Base-by-base conservation (phyloP, 2,329 filamentous ascomycete species). In the Chaetomiaceae sp. region DNA sequence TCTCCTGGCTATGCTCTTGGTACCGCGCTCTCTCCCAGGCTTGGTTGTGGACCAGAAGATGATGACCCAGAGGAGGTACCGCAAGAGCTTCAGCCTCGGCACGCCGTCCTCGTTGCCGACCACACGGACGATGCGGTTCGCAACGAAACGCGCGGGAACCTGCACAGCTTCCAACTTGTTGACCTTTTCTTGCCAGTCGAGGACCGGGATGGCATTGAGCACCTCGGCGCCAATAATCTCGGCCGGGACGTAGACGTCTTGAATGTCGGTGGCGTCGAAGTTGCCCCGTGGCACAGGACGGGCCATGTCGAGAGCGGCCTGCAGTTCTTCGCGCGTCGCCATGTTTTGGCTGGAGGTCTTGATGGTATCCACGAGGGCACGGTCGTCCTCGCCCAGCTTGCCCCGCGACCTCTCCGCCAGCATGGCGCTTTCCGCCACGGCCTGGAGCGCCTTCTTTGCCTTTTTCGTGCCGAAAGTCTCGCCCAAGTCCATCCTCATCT, bases 381-480 rank as follows among this genome's bases (percentile, higher is more conserved):
- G 70, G 41, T 81, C 75, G 3, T 78, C 74, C 31, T 76, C 70
- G 51, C 79, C 77, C 37, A 83, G 71, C 59, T 78, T 77, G 31
- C 70, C 69, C n/a, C 66, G 38, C 63, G 65, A 41, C 55, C 51
- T 48, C 65, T 69, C 62, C 66, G 65, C 55, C 37, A 73, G 70
- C 59, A 92, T 89, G 16, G 86, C 85, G 63, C 91, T 90, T 60
- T 87, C 77, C 2, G 82, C 82, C 56, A 79, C 75, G 50, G 83
- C 79, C 23, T 77, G 75, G 59, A 93, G 82, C 3, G 58, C 85
- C 70, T 91, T 92, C 74, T 84, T 86, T 19, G 88, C 86, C 70
- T 91, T 92, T 73, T 88, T 90, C 21, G 87, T 92, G 66, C 89
- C 89, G 62, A 95, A 95, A 27, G 85, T 82, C 60, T 87, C 78